These are phyloP conservation scores for Skeletonema tropicum DNA, from an alignment of 108 stramenopile genomes.

Conservation along the genomic window DNA sequence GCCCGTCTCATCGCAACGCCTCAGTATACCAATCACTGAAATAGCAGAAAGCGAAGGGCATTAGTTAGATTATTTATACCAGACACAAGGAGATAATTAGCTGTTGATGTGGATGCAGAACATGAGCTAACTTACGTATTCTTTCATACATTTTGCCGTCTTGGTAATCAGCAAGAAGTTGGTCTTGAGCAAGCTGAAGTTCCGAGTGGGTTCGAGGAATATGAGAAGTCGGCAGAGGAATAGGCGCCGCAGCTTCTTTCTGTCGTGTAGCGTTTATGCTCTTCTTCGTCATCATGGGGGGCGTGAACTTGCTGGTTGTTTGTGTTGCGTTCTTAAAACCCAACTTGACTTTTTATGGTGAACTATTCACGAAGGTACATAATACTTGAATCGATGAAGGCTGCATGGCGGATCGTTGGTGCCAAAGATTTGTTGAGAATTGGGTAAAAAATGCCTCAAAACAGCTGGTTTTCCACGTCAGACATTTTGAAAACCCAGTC, in stretches of 20 bases:
- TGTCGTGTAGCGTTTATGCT: background rate
- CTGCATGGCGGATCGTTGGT: no score
- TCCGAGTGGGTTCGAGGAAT: slow-evolving; percentile 6
- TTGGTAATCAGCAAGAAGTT: slow-evolving; percentile 2
- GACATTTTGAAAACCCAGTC: no score
- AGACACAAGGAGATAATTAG: background rate
- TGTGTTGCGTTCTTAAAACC: no score
- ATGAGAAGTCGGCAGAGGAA: background rate
- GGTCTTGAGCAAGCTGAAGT: slow-evolving; percentile 1
- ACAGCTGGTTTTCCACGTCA: no score
- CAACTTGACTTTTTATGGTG: no score
- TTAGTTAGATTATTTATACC: no score
- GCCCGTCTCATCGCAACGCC: background rate
- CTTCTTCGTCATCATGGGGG: background rate
- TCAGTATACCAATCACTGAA: slow-evolving; percentile 1
- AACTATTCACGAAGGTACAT: no score
- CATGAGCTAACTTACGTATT: background rate
- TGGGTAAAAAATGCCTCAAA: no score
- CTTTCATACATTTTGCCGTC: background rate
- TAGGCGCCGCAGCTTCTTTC: background rate
- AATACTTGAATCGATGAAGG: no score
- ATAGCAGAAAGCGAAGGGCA: background rate
- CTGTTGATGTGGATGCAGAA: background rate
- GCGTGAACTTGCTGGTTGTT: no score
- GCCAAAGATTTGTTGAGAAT: no score